Base-by-base conservation (phyloP, 1,139 yeast species). In the Candida labiduridarum region DNA sequence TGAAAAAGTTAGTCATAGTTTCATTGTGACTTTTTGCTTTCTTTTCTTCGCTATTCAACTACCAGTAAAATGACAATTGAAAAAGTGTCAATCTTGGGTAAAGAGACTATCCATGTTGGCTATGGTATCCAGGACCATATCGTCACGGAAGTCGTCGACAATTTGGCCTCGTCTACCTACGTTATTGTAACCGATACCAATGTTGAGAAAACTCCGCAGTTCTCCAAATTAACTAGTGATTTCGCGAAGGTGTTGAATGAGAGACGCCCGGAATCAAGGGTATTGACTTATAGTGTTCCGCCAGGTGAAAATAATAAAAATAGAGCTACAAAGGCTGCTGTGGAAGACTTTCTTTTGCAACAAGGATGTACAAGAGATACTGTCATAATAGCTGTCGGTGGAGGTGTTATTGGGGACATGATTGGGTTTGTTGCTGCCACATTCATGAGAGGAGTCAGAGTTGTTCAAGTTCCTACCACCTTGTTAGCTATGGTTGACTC, bases 381-480 rank as follows among this genome's bases (percentile, higher is more conserved):
- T 3, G 92, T 95, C 25, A 85, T 95, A 52, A 71, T 95, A 51
- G 99, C 99, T 4, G 83, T 95, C 53, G 99, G 99, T 53, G 99
- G 99, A 56, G 99, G 99, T 59, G 96, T 95, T 48, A 92, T 95
- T 70, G 99, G 99, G 51, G 99, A 95, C 65, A 94, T 95, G 99
- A 89, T 94, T 61, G 99, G 99, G 4, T 95, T 85, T 66, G 98
- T 94, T 46, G 99, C 99, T 16, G 96, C 99, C 29, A 94, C 99
- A 4, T 95, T 94, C 68, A 95, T 95, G 99, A 83, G 99, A 67
- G 99, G 99, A 49, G 96, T 95, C 15, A 81, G 97, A 56, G 89
- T 91, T 53, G 85, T 91, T 41, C 99, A 95, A 69, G 81, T 95
- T 36, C 99, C 99, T 46, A 94, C 99, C 4, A 88, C 96, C 44